Conservation (phyloP, 192 early-diverging fungal genomes). For the Coemansia sp. region DNA sequence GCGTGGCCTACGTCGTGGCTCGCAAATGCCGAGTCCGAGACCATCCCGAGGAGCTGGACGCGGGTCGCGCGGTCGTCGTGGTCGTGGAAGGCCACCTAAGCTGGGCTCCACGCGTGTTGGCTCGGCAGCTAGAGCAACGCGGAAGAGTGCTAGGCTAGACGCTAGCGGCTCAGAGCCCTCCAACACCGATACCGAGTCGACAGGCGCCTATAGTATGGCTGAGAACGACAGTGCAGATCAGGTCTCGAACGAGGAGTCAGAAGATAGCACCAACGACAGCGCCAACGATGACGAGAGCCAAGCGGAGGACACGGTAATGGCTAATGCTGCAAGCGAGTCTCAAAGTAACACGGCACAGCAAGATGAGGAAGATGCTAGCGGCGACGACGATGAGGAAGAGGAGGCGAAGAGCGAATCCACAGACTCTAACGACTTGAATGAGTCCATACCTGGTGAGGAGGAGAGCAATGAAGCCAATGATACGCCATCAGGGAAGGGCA, state of each 20-base stretch:
- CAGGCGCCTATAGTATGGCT: neutral
- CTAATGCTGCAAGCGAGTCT: neutral
- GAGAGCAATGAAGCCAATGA: constrained; percentile 1
- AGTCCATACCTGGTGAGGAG: neutral
- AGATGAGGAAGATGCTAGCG: constrained; percentile 11
- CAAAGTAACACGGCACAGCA: neutral
- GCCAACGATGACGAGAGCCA: neutral
- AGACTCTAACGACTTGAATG: neutral
- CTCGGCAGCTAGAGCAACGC: neutral
- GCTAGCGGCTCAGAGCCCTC: constrained; percentile 1
- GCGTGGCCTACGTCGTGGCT: constrained; percentile 31
- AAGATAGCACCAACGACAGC: neutral
- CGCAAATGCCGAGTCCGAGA: neutral
- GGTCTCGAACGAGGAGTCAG: neutral
- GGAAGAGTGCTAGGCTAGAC: neutral
- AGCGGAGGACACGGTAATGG: neutral
- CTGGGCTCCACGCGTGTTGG: neutral
- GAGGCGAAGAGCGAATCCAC: constrained; percentile 8
- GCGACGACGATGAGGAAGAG: neutral
- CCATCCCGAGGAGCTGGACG: constrained; percentile 10
- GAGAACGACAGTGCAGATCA: constrained; percentile 4
- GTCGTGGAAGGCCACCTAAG: constrained; percentile 9
- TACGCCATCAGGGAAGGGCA: neutral
- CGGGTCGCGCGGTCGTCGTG: constrained; percentile 18
- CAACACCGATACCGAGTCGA: constrained; percentile 11